These are phyloP conservation scores for Pelargonium australe DNA, from an alignment of 441 rosid species.

Conservation along the genomic window DNA sequence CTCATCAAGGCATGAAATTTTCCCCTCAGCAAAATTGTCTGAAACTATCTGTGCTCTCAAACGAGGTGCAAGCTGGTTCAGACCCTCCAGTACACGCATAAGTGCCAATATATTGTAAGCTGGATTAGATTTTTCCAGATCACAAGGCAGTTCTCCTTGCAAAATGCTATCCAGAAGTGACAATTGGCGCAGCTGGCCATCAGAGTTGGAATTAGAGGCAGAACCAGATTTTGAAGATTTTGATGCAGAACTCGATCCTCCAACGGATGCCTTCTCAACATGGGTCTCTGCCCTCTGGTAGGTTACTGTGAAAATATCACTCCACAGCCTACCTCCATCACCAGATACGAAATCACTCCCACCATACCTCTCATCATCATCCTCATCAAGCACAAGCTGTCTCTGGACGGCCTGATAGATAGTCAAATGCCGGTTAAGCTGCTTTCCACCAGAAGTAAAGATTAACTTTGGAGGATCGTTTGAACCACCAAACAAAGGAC, in stretches of 20 bases:
- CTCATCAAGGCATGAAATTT: conserved; percentile 46
- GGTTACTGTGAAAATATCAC: conserved; percentile 81
- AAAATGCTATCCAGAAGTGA: conserved; percentile 90
- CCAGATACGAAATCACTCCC: conserved; percentile 77
- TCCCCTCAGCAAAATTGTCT: conserved; percentile 74
- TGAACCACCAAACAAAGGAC: conserved; percentile 56
- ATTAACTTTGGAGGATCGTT: conserved; percentile 74
- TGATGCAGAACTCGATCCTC: conserved; percentile 52
- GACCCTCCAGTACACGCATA: conserved; percentile 80
- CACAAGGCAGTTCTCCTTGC: conserved; percentile 95
- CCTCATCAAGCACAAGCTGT: conserved; percentile 84
- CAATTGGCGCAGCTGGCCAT: conserved; percentile 41
- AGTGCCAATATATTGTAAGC: conserved; percentile 85
- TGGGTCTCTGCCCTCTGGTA: conserved; percentile 87
- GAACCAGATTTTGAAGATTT: conserved; percentile 53
- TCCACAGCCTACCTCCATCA: conserved; percentile 88
- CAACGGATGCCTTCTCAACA: conserved; percentile 53
- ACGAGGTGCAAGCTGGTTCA: conserved; percentile 89
- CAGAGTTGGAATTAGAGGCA: conserved; percentile 40
- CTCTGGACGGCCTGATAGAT: conserved; percentile 97
- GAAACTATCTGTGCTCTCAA: conserved; percentile 61
- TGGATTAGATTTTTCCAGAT: conserved; percentile 83
- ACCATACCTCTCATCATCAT: conserved; percentile 81
- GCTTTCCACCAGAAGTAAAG: conserved; percentile 87
- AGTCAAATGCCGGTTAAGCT: conserved; percentile 84